These are phyloP conservation scores for Heliosperma pusillum DNA, from an alignment of 148 eudicot species.

Conservation along the genomic window DNA sequence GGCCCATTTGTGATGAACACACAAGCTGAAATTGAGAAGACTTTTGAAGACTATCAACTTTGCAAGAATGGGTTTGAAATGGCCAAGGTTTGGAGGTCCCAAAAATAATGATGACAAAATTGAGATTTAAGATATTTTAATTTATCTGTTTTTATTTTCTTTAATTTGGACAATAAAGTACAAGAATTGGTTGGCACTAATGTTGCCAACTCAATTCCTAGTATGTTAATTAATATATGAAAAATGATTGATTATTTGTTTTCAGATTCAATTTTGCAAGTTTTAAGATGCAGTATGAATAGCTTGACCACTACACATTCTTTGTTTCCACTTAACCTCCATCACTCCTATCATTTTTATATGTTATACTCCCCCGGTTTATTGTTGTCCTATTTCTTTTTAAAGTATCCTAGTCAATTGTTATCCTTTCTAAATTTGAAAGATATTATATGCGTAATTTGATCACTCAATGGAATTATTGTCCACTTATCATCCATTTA, in stretches of 20 bases:
- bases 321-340: background rate
- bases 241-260: background rate
- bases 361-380: too few species aligned
- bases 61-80: conserved; percentile 81
- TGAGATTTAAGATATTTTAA: background rate
- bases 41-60: conserved; percentile 69
- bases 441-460: too few species aligned
- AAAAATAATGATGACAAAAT: conserved; percentile 20
- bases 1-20: conserved; percentile 99
- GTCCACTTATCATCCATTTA: too few species aligned
- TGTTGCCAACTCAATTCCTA: background rate
- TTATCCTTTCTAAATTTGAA: too few species aligned
- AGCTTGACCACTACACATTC: background rate
- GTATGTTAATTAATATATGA: background rate
- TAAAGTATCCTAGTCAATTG: too few species aligned
- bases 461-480: too few species aligned
- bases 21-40: conserved; percentile 71
- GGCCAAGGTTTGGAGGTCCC: conserved; percentile 75
- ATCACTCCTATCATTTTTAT: background rate
- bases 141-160: conserved; percentile 6
- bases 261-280: background rate
- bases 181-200: background rate
- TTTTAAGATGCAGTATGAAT: background rate
- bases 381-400: too few species aligned
- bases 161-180: background rate